phyloP scores from a whole-genome alignment of 176 grass and related monocot genomes.

The Lolium rigidum region DNA sequence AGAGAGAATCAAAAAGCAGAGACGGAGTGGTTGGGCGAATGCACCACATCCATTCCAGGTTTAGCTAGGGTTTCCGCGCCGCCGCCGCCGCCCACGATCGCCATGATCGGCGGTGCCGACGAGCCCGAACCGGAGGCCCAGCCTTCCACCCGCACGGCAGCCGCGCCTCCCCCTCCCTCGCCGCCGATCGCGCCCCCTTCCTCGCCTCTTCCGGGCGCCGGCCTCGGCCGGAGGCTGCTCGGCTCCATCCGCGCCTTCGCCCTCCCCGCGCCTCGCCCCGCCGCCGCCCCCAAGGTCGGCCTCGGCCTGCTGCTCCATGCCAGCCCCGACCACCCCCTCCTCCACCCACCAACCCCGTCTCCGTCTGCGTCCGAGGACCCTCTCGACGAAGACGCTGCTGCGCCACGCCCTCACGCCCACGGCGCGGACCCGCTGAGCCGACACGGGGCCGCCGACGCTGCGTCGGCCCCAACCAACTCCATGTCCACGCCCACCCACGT shows the following conservation, averaged over 20 bases:
- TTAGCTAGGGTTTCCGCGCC: neutral
- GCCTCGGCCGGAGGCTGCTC: neutral
- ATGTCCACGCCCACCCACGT: neutral
- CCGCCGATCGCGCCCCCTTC: neutral
- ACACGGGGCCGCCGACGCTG: too few relatives aligned
- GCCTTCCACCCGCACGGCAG: neutral
- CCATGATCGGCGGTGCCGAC: neutral
- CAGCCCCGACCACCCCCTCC: neutral
- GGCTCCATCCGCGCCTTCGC: neutral
- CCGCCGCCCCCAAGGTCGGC: neutral
- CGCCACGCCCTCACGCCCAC: too few relatives aligned
- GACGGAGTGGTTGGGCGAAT: neutral
- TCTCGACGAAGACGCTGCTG: neutral
- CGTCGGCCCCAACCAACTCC: too few relatives aligned
- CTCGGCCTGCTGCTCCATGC: neutral
- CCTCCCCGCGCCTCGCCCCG: neutral
- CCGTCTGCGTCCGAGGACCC: neutral
- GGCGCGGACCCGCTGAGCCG: too few relatives aligned
- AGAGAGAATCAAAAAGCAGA: neutral
- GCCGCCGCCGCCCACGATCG: neutral
- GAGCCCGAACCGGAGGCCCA: neutral
- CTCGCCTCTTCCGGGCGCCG: neutral
- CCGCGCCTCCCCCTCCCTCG: neutral
- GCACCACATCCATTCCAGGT: neutral
- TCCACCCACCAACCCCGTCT: neutral